Conservation (phyloP, 208 protist species). For the Trypanosoma platydactyli region DNA sequence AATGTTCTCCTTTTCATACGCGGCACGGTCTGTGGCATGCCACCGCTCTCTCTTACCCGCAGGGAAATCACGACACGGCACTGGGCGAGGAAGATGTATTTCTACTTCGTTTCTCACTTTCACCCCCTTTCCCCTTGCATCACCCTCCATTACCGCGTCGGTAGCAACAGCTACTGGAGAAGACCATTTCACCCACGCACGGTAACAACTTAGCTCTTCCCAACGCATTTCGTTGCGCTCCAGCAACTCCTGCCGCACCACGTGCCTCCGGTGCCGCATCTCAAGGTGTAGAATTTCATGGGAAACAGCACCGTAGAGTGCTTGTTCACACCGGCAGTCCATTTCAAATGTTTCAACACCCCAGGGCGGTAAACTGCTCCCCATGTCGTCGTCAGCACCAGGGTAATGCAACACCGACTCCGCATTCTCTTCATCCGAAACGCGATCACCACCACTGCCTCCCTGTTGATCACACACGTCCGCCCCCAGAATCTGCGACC, state of each 20-base stretch:
- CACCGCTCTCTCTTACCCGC: neutral
- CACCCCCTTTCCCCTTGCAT: neutral
- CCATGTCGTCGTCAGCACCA: neutral
- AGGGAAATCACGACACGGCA: neutral
- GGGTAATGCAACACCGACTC: neutral
- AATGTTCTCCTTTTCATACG: conserved; percentile 18
- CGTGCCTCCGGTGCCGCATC: conserved; percentile 12
- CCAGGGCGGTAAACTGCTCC: neutral
- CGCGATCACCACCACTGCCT: neutral
- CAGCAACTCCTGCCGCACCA: conserved; percentile 20
- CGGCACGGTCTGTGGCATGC: neutral
- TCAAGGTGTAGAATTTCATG: conserved; percentile 14
- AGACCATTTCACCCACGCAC: neutral
- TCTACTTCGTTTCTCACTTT: conserved; percentile 3
- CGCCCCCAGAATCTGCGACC: too few species aligned
- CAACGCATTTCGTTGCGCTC: conserved; percentile 29
- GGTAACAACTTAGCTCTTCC: conserved; percentile 19
- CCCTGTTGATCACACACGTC: too few species aligned
- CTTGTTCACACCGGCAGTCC: neutral
- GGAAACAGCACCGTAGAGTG: neutral
- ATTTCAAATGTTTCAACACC: conserved; percentile 18
- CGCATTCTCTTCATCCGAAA: neutral
- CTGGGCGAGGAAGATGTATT: neutral
- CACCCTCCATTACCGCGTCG: neutral
- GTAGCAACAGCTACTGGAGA: neutral